Evolutionary conservation across 345 rosid genomes (phyloP).

Genomic region (Rhodamnia rubescens): DNA sequence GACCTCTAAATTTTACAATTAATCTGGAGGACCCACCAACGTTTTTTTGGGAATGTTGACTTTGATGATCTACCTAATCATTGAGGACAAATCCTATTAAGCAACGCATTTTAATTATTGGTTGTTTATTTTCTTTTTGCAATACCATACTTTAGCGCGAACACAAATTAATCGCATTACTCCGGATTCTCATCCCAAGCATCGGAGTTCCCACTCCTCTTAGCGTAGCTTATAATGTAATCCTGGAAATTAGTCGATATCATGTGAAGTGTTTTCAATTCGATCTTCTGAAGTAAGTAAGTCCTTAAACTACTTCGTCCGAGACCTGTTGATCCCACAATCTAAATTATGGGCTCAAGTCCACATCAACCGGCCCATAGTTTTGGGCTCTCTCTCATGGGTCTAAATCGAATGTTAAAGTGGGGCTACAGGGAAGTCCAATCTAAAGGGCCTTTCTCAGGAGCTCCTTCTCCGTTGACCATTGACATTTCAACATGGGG

Average conservation of each 20-base stretch:
- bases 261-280: no score
- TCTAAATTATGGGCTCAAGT: background rate
- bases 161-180: background rate
- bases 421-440: background rate
- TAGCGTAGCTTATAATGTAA: rapidly evolving
- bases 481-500: background rate
- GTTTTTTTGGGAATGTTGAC: background rate
- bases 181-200: background rate
- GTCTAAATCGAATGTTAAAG: background rate
- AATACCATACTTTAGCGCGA: background rate
- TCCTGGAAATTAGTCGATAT: background rate
- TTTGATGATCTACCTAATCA: background rate
- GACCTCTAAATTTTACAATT: background rate
- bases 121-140: background rate
- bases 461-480: background rate
- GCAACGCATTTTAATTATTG: background rate
- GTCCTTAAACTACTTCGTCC: no score
- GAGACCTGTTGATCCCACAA: background rate
- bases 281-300: no score
- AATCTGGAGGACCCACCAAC: background rate
- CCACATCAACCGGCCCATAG: background rate
- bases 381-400: background rate
- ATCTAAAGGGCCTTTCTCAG: background rate
- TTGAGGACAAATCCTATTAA: background rate
- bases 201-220: background rate